These are phyloP conservation scores for Aspergillus intermedius DNA, from an alignment of 2,329 filamentous ascomycete species.

Conservation along the genomic window DNA sequence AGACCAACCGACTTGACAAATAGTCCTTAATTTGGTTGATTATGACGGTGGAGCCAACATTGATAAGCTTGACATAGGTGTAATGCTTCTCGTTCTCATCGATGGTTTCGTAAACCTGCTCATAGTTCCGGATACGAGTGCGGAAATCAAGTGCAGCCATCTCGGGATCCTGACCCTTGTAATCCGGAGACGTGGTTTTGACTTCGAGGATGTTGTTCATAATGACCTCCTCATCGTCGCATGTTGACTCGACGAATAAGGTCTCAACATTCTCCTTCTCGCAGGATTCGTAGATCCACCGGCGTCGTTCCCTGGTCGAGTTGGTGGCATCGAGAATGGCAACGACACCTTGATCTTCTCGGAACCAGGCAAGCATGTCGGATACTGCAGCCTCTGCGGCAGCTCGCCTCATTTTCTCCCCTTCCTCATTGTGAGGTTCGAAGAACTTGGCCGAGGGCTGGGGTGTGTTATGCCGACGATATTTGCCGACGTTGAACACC, in stretches of 20 bases:
- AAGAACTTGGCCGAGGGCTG: constrained; percentile 94
- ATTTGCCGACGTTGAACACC: constrained; percentile 96
- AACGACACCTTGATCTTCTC: constrained; percentile 67
- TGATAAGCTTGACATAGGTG: constrained; percentile 95
- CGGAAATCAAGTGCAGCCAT: constrained; percentile 85
- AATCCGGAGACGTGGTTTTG: constrained; percentile 94
- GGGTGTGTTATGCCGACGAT: constrained; percentile 81
- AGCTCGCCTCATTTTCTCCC: constrained; percentile 77
- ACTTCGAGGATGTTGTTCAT: constrained; percentile 98
- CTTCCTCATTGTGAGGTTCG: constrained; percentile 80
- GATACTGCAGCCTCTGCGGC: constrained; percentile 86
- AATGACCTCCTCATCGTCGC: constrained; percentile 90
- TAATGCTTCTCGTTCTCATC: constrained; percentile 80
- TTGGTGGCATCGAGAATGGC: constrained; percentile 96
- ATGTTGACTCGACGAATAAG: constrained; percentile 93
- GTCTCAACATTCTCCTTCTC: constrained; percentile 73
- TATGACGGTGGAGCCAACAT: constrained; percentile 91
- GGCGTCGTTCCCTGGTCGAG: constrained; percentile 79
- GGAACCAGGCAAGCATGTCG: constrained; percentile 95
- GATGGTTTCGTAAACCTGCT: constrained; percentile 92
- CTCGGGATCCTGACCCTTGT: constrained; percentile 89
- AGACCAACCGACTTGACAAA: constrained; percentile 89
- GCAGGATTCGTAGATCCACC: constrained; percentile 84
- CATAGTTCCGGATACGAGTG: constrained; percentile 91
- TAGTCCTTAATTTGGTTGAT: constrained; percentile 98